Evolutionary conservation across 1,139 yeast genomes (phyloP).

Genomic region (Suhomyces yuchorum): DNA sequence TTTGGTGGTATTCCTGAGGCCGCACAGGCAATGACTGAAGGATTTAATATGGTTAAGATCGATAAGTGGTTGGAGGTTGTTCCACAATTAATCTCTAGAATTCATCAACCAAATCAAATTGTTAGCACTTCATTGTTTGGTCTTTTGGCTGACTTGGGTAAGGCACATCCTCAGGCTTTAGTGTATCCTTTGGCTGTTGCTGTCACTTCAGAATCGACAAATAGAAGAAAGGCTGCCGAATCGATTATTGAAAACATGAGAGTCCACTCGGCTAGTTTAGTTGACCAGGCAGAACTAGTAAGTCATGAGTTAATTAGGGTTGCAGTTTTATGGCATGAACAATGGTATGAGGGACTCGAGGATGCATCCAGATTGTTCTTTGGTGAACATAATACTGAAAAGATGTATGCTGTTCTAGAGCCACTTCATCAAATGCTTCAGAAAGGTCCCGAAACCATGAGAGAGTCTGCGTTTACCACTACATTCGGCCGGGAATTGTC

Average conservation of each 20-base stretch:
- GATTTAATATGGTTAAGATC: constrained; percentile 83
- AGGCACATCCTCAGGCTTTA: constrained; percentile 95
- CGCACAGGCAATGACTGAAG: constrained; percentile 87
- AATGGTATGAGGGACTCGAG: constrained; percentile 97
- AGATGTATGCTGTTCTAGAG: constrained; percentile 88
- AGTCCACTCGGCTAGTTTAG: constrained; percentile 78
- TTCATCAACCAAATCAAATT: constrained; percentile 89
- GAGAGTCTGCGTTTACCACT: constrained; percentile 91
- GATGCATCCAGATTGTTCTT: constrained; percentile 93
- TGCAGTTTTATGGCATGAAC: constrained; percentile 96
- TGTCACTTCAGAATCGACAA: constrained; percentile 87
- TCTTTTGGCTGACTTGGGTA: constrained; percentile 82
- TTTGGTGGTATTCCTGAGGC: constrained; percentile 94
- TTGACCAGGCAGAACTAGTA: constrained; percentile 92
- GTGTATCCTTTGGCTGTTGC: constrained; percentile 97
- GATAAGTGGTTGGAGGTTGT: constrained; percentile 95
- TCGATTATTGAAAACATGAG: constrained; percentile 92
- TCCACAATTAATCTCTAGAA: constrained; percentile 94
- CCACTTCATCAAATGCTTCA: constrained; percentile 84
- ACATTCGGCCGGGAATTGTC: constrained; percentile 91
- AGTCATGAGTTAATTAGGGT: constrained; percentile 91
- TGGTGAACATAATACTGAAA: constrained; percentile 92
- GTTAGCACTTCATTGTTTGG: constrained; percentile 83
- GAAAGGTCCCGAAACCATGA: constrained; percentile 86
- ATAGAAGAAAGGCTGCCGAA: constrained; percentile 87